Base-by-base conservation (phyloP, 2,329 filamentous ascomycete genomes). In the Pleomassaria siparia region DNA sequence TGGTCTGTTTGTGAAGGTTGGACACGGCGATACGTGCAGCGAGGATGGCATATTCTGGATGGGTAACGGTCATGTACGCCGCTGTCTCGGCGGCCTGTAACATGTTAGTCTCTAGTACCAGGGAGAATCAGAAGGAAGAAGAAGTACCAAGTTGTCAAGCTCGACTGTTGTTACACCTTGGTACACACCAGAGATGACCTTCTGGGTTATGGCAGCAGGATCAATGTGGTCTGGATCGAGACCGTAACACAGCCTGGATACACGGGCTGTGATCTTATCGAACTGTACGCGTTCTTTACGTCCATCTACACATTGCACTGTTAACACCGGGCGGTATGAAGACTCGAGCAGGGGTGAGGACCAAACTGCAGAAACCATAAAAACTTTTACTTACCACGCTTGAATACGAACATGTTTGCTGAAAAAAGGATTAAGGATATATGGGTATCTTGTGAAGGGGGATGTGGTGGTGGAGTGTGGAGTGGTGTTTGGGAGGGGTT, bases 281-380 rank as follows among this genome's bases (percentile, higher is more conserved):
- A 99, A 99, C 75, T 99, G 94, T 58, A 99, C 94, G 75, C 94
- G 94, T 83, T 99, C 94, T 80, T 97, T 96, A 81, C 94, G 94
- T 77, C 92, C 92, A 83, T 99, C 94, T 97, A 63, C 30, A 29
- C 41, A 47, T 42, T 43, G 21, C 40, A 47, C 43, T 46, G 56
- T 70, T 55, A 70, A 65, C 50, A 55, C 42, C 29, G 48, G 58
- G n/a, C 56, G 49, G 44, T 39, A 54, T 63, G 59, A 55, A 59
- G 53, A 37, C 26, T 24, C 16, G 20, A 39, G 55, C 46, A 51
- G 26, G 49, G 51, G 12, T 52, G 16, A 44, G 55, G 48, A 20
- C 49, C 44, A 42, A 47, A 44, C 53, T 40, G 35, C 26, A 20
- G 28, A 12, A 45, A 45, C 40, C 16, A 30, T 15, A 18, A 35